phyloP scores from a whole-genome alignment of 23 red algal species.

The Gracilariopsis chorda region DNA sequence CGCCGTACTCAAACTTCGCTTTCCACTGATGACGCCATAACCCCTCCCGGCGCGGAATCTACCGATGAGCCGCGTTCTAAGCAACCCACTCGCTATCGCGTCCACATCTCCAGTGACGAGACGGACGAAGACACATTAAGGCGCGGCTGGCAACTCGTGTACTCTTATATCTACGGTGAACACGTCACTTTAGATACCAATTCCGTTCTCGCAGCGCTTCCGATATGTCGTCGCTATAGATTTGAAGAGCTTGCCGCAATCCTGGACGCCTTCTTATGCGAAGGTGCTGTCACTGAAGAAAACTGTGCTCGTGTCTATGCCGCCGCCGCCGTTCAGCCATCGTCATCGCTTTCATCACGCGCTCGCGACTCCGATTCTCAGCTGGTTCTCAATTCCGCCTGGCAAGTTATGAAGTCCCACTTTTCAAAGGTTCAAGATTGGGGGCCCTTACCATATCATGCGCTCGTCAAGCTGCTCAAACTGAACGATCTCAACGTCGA shows the following conservation, averaged over 20 bases:
- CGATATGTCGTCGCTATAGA: conserved; percentile 40
- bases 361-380: not conserved
- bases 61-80: not conserved
- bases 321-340: not conserved
- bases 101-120: conserved; percentile 15
- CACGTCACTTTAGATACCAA: conserved; percentile 4
- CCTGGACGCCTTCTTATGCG: conserved; percentile 4
- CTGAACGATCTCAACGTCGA: conserved; percentile 34
- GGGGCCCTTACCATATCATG: not conserved
- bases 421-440: conserved; percentile 10
- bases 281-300: conserved; percentile 3
- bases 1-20: not conserved
- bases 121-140: not conserved
- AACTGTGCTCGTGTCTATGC: conserved; percentile 38
- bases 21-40: not conserved
- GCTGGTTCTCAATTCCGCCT: not conserved
- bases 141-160: conserved; percentile 22
- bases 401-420: conserved; percentile 18
- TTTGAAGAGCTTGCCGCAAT: conserved; percentile 16
- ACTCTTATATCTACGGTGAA: conserved; percentile 41
- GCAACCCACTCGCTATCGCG: too few relatives aligned
- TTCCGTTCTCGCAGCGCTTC: conserved; percentile 36
- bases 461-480: conserved; percentile 44
- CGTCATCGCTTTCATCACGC: not conserved
- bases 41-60: not conserved